Percentiles rank a stretch among this genome's conserved stretches.
Conservation (phyloP, 129 eudicot genomes). For the Chrysanthemum lavandulifolium region DNA sequence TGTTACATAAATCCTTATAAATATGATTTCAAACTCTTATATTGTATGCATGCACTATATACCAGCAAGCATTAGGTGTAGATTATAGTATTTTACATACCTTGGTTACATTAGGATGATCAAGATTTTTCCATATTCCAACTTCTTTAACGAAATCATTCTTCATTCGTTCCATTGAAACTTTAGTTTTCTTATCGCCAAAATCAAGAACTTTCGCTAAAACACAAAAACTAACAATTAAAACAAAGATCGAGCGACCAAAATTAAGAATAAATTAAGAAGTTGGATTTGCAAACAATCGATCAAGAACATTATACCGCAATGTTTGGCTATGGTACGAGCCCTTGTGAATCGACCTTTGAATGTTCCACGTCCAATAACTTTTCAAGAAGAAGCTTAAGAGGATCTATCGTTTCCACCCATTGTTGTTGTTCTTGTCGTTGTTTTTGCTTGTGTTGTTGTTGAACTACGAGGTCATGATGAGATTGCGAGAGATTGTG, state of each 20-base stretch:
- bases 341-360: slow-evolving; percentile 33
- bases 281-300: not conserved
- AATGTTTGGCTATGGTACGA: slow-evolving; percentile 19
- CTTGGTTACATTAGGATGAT: slow-evolving; percentile 47
- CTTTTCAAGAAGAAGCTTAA: slow-evolving; percentile 19
- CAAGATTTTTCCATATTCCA: slow-evolving; percentile 37
- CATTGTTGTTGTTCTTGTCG: not conserved
- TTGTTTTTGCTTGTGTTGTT: not conserved
- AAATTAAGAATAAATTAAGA: not conserved
- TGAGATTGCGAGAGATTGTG: too few relatives aligned
- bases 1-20: too few relatives aligned
- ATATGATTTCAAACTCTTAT: not conserved
- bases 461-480: not conserved
- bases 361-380: slow-evolving; percentile 24
- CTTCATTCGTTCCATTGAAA: slow-evolving; percentile 18
- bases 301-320: slow-evolving; percentile 18
- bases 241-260: not conserved
- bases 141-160: slow-evolving; percentile 40
- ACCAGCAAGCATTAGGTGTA: too few relatives aligned
- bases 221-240: not conserved
- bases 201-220: slow-evolving; percentile 44
- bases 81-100: slow-evolving; percentile 3
- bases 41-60: not conserved
- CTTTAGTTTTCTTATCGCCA: slow-evolving; percentile 27
- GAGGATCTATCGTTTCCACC: slow-evolving; percentile 25